These are phyloP conservation scores for Croton laevigatus DNA, from an alignment of 441 rosid genomes.

Conservation along the genomic window DNA sequence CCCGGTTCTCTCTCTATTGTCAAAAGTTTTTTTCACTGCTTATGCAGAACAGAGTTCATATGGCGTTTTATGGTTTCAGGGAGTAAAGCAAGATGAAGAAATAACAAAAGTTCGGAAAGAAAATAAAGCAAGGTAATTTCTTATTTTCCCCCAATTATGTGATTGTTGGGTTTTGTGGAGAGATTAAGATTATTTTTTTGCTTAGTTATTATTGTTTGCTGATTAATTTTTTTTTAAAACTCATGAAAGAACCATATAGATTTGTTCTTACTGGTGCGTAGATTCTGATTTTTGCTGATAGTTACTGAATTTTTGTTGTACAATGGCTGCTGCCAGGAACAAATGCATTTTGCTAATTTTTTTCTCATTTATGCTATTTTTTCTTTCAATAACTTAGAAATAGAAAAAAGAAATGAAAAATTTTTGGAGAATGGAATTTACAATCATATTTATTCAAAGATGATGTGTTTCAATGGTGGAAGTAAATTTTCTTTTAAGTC, in stretches of 20 bases:
- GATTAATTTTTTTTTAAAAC: not conserved
- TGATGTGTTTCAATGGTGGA: too few relatives aligned
- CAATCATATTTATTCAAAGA: too few relatives aligned
- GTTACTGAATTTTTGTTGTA: too few relatives aligned
- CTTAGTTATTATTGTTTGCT: not conserved
- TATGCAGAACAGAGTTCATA: not conserved
- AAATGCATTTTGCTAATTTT: not conserved
- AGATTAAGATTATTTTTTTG: not conserved
- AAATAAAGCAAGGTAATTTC: conserved; percentile 53
- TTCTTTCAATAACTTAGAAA: too few relatives aligned
- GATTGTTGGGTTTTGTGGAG: too few relatives aligned
- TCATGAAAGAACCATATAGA: not conserved
- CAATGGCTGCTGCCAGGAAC: not conserved
- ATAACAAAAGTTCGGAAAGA: conserved; percentile 59
- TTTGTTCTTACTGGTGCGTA: not conserved
- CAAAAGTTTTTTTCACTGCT: not conserved
- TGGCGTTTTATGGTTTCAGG: conserved; percentile 35
- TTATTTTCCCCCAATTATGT: not conserved
- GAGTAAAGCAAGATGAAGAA: conserved; percentile 51
- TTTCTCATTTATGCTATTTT: too few relatives aligned
- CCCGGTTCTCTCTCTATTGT: not conserved
- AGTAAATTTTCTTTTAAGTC: too few relatives aligned
- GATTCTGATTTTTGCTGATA: too few relatives aligned
- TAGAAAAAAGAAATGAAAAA: not conserved
- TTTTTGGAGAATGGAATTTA: too few relatives aligned